phyloP scores from a whole-genome alignment of 2,329 filamentous ascomycete genomes.

The Conoideocrella luteorostrata region DNA sequence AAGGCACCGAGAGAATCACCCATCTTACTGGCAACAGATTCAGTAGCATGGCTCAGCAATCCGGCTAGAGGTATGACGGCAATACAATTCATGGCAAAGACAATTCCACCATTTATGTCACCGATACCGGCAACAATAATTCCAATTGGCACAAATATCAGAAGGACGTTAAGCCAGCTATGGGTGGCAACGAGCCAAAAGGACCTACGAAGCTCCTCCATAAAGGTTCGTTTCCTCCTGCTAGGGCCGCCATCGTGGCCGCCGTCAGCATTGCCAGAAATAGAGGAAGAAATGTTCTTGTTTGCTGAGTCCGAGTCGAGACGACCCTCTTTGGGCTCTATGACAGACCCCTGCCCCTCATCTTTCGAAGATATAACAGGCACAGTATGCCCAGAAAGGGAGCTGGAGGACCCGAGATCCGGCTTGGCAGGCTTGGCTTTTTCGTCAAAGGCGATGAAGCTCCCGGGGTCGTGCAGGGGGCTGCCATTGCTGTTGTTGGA shows the following conservation, averaged over 20 bases:
- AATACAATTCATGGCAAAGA: slow-evolving; percentile 69
- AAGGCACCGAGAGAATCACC: slow-evolving; percentile 68
- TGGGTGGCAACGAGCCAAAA: slow-evolving; percentile 56
- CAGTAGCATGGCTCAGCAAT: slow-evolving; percentile 65
- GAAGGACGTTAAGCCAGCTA: slow-evolving; percentile 71
- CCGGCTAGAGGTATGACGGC: slow-evolving; percentile 71
- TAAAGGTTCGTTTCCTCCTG: slow-evolving; percentile 34
- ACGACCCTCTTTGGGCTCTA: slow-evolving; percentile 29
- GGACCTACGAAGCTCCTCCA: slow-evolving; percentile 43
- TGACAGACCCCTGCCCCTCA: slow-evolving; percentile 51
- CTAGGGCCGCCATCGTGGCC: slow-evolving; percentile 4
- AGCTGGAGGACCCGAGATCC: slow-evolving; percentile 19
- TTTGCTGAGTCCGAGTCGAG: slow-evolving; percentile 12
- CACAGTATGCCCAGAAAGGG: slow-evolving; percentile 20
- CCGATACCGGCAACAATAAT: slow-evolving; percentile 56
- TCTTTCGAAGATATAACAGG: slow-evolving; percentile 40
- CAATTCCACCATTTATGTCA: slow-evolving; percentile 49
- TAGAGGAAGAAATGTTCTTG: too few species aligned
- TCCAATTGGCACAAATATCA: slow-evolving; percentile 73
- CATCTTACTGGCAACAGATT: slow-evolving; percentile 65
- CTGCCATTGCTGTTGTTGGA: slow-evolving; percentile 18
- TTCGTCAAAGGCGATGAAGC: slow-evolving; percentile 8
- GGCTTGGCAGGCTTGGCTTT: slow-evolving; percentile 14
- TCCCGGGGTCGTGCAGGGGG: slow-evolving; percentile 10
- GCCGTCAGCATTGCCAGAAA: slow-evolving; percentile 22